phyloP scores from a whole-genome alignment of 495 filamentous ascomycete species.

The Apodospora peruviana region DNA sequence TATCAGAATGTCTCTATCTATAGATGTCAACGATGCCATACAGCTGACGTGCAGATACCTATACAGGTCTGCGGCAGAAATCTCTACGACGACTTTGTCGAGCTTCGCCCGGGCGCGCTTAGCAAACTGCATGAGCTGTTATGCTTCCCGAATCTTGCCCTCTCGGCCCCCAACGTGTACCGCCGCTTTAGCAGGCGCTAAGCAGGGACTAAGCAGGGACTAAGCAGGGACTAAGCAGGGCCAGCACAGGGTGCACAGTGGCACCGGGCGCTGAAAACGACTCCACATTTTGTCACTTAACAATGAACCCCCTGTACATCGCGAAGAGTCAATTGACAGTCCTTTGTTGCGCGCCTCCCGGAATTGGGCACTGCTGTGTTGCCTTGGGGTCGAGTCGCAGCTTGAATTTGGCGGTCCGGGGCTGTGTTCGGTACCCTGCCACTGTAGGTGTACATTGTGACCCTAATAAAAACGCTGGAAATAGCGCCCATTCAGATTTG shows the following conservation, averaged over 20 bases:
- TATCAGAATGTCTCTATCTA: too few species aligned
- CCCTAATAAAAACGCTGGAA: neutral
- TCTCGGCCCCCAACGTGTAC: neutral
- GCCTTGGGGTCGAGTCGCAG: too few species aligned
- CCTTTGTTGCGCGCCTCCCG: too few species aligned
- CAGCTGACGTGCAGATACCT: neutral
- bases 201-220: neutral
- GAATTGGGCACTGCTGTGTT: too few species aligned
- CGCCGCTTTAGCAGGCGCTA: slow-evolving; percentile 3
- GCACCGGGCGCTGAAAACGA: too few species aligned
- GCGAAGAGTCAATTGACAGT: too few species aligned
- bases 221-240: neutral
- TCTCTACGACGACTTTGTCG: slow-evolving; percentile 1
- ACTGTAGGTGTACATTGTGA: too few species aligned
- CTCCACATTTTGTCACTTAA: too few species aligned
- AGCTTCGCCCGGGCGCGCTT: neutral
- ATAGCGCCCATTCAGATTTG: neutral
- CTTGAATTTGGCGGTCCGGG: too few species aligned
- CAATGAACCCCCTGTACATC: too few species aligned
- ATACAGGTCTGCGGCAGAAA: neutral
- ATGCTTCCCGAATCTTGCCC: slow-evolving; percentile 1
- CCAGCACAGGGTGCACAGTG: neutral
- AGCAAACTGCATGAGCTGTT: neutral
- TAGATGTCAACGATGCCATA: too few species aligned
- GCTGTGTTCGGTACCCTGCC: too few species aligned